phyloP scores from a whole-genome alignment of 768 basidiomycete genomes.

The Exsudoporus frostii region DNA sequence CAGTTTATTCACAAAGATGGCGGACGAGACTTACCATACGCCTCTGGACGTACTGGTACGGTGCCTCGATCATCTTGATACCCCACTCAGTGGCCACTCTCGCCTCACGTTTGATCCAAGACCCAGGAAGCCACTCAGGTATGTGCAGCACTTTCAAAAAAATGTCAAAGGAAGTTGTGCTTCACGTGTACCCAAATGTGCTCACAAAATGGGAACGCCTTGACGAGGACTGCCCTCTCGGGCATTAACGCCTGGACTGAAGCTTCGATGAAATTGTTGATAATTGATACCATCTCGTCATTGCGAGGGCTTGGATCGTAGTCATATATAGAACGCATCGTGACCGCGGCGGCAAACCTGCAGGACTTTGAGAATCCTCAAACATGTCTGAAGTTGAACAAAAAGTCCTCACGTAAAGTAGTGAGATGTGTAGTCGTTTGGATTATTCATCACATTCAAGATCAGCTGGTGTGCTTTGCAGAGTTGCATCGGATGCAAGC shows the following conservation, averaged over 20 bases:
- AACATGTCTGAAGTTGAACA: not conserved
- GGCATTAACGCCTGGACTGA: constrained; percentile 7
- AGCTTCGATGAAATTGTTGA: constrained; percentile 7
- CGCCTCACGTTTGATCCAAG: constrained; percentile 13
- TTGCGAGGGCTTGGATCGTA: constrained; percentile 15
- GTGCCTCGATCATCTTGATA: constrained; percentile 10
- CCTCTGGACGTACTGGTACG: constrained; percentile 12
- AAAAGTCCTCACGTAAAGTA: constrained; percentile 7
- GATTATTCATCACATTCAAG: constrained; percentile 4
- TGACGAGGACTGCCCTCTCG: constrained; percentile 13
- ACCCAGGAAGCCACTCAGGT: constrained; percentile 27
- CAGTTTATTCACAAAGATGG: not conserved
- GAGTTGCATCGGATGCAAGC: constrained; percentile 8
- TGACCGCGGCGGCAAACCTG: constrained; percentile 34
- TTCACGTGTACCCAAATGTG: not conserved
- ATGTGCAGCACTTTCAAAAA: constrained; percentile 20
- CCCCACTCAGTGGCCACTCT: constrained; percentile 5
- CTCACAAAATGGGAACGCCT: constrained; percentile 19
- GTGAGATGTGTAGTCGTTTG: constrained; percentile 3
- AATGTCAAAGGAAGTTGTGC: not conserved
- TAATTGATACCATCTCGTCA: constrained; percentile 16
- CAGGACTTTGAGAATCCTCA: not conserved
- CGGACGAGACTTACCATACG: constrained; percentile 3
- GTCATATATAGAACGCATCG: constrained; percentile 16
- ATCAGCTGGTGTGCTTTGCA: constrained; percentile 6